These are phyloP conservation scores for Acacia pycnantha DNA, from an alignment of 331 rosid species.

Conservation along the genomic window DNA sequence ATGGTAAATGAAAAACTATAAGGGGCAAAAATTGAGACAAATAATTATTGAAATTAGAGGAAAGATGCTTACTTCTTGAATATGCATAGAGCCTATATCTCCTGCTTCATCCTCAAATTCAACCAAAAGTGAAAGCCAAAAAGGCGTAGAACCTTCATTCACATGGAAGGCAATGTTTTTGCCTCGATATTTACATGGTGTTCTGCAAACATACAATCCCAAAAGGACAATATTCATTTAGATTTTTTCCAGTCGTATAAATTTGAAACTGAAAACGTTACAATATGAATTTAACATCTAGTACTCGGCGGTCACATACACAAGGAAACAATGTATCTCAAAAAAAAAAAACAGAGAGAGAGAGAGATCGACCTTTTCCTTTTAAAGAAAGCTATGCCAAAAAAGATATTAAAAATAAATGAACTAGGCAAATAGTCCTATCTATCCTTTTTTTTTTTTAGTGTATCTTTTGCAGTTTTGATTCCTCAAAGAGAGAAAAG, in stretches of 20 bases:
- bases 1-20: neutral
- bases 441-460: neutral
- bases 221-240: neutral
- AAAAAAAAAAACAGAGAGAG: too few species aligned
- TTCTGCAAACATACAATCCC: slow-evolving; percentile 38
- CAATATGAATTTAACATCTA: neutral
- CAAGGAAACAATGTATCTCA: too few species aligned
- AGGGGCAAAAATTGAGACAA: neutral
- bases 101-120: slow-evolving; percentile 89
- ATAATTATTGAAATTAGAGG: neutral
- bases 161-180: slow-evolving; percentile 73
- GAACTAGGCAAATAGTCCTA: neutral
- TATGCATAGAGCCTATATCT: slow-evolving; percentile 76
- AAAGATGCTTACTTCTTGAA: slow-evolving; percentile 55
- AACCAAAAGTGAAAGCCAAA: slow-evolving; percentile 75
- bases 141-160: slow-evolving; percentile 87
- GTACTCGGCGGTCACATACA: neutral
- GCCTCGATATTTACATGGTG: slow-evolving; percentile 71
- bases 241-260: neutral
- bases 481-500: neutral
- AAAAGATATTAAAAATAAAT: neutral
- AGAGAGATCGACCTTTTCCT: neutral
- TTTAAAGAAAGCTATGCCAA: neutral
- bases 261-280: neutral
- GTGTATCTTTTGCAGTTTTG: neutral